A percentile compares a stretch with the other conserved stretches of the same genome.
Conservation (phyloP, 139 green algal genomes). For the Haematococcus sp. region DNA sequence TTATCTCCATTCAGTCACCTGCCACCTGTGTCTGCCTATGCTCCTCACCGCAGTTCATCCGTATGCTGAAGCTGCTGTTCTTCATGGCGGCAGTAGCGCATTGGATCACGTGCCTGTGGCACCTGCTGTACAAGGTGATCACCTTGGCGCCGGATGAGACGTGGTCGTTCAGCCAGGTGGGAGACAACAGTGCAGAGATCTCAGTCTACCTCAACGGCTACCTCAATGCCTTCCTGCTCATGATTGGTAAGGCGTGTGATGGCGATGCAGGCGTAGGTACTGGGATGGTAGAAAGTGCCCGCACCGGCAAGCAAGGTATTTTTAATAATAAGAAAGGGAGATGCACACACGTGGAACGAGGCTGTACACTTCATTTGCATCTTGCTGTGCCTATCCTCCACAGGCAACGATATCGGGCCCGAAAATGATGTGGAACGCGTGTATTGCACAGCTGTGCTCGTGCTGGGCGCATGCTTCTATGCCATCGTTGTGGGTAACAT, state of each 20-base stretch:
- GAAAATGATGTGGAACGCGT: constrained; percentile 50
- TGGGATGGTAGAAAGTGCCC: too few species aligned
- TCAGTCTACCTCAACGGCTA: constrained; percentile 19
- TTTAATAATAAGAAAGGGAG: too few species aligned
- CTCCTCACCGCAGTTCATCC: not conserved
- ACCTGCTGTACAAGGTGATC: constrained; percentile 26
- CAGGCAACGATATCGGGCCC: constrained; percentile 52
- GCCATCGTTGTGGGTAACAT: constrained; percentile 63
- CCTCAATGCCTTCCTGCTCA: constrained; percentile 44
- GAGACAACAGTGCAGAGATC: not conserved
- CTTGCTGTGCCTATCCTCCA: too few species aligned
- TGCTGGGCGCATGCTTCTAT: constrained; percentile 62
- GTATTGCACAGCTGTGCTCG: constrained; percentile 39
- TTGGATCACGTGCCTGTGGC: constrained; percentile 47
- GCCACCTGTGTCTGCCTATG: too few species aligned
- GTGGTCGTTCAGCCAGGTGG: constrained; percentile 40
- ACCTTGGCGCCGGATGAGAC: not conserved
- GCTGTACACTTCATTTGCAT: too few species aligned
- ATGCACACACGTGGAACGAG: too few species aligned
- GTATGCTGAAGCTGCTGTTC: constrained; percentile 43
- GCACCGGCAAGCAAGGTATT: too few species aligned
- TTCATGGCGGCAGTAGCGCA: constrained; percentile 59
- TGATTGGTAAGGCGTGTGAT: constrained; percentile 33
- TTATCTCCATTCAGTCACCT: too few species aligned
- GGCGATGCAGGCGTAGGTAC: too few species aligned